Evolutionary conservation across 768 basidiomycete species (phyloP).

Genomic region (Tubosaeta sp.): DNA sequence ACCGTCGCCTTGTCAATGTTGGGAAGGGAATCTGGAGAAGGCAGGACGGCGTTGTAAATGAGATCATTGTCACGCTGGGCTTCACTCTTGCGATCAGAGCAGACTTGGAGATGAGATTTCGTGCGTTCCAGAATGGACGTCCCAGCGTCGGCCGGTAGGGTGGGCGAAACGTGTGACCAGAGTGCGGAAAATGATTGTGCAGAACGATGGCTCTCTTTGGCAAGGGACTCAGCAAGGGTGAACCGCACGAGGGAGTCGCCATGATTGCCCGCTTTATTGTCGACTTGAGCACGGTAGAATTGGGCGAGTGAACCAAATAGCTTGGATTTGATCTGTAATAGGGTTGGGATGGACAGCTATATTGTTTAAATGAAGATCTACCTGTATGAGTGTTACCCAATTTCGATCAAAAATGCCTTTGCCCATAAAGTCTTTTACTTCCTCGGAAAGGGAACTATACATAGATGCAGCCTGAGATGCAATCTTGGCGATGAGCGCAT

Average conservation of each 20-base stretch:
- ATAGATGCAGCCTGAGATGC: slow-evolving; percentile 76
- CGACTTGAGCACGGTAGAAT: slow-evolving; percentile 80
- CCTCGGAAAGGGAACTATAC: slow-evolving; percentile 81
- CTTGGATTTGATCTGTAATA: slow-evolving; percentile 79
- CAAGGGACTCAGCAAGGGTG: slow-evolving; percentile 67
- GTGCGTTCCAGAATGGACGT: slow-evolving; percentile 75
- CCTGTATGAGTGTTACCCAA: slow-evolving; percentile 87
- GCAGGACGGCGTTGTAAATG: slow-evolving; percentile 91
- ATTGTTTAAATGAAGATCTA: slow-evolving; percentile 24
- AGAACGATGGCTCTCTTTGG: slow-evolving; percentile 77
- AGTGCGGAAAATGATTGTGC: slow-evolving; percentile 64
- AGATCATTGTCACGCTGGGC: slow-evolving; percentile 91
- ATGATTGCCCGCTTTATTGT: slow-evolving; percentile 70
- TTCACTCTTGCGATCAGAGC: slow-evolving; percentile 69
- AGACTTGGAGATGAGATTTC: slow-evolving; percentile 76
- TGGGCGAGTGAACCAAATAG: slow-evolving; percentile 83
- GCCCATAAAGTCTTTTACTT: slow-evolving; percentile 94
- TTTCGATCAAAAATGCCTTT: slow-evolving; percentile 94
- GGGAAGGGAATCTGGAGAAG: slow-evolving; percentile 73
- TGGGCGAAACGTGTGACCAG: slow-evolving; percentile 74
- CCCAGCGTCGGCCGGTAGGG: slow-evolving; percentile 82
- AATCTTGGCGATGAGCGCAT: slow-evolving; percentile 75
- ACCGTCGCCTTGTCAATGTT: slow-evolving; percentile 77
- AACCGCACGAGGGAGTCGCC: slow-evolving; percentile 84
- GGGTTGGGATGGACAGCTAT: slow-evolving; percentile 2